Evolutionary conservation across 2,329 filamentous ascomycete genomes (phyloP).

Genomic region (Xylariales sp.): DNA sequence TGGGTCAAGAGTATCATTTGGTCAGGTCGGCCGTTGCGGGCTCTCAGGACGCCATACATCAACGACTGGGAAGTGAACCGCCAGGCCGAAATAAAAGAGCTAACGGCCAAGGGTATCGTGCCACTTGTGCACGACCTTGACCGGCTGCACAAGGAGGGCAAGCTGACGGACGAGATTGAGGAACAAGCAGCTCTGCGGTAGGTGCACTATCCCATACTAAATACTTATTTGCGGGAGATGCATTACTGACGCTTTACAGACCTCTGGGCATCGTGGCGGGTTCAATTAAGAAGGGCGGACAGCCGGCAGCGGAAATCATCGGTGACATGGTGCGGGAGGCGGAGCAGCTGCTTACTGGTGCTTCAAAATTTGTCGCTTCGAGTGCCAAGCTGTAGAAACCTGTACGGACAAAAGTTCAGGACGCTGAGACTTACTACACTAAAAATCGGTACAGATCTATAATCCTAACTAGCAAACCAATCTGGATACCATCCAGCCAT

Average conservation of each 20-base stretch:
- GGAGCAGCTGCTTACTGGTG: neutral
- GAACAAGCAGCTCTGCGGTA: slow-evolving; percentile 8
- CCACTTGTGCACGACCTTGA: slow-evolving; percentile 62
- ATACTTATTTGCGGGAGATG: too few species aligned
- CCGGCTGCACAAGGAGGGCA: slow-evolving; percentile 7
- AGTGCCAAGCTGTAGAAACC: neutral
- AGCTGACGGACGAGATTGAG: slow-evolving; percentile 9
- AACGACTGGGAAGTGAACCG: slow-evolving; percentile 91
- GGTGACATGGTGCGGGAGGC: slow-evolving; percentile 5
- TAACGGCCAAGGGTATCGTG: slow-evolving; percentile 81
- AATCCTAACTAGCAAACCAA: too few species aligned
- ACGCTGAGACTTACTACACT: too few species aligned
- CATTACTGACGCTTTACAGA: too few species aligned
- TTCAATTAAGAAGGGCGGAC: slow-evolving; percentile 5
- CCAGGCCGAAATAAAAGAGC: slow-evolving; percentile 78
- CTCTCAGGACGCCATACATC: slow-evolving; percentile 88
- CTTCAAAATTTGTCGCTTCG: neutral
- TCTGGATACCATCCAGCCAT: too few species aligned
- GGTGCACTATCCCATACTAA: too few species aligned
- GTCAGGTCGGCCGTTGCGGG: slow-evolving; percentile 87
- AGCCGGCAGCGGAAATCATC: slow-evolving; percentile 8
- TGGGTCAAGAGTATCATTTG: slow-evolving; percentile 79
- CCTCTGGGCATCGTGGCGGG: slow-evolving; percentile 8
- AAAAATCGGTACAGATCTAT: too few species aligned
- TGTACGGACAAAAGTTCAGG: too few species aligned